Evolutionary conservation across 1,284 basidiomycete genomes (phyloP), one percentile per base, ranked within the genome.

Genomic region (Takashimella tepidaria): DNA sequence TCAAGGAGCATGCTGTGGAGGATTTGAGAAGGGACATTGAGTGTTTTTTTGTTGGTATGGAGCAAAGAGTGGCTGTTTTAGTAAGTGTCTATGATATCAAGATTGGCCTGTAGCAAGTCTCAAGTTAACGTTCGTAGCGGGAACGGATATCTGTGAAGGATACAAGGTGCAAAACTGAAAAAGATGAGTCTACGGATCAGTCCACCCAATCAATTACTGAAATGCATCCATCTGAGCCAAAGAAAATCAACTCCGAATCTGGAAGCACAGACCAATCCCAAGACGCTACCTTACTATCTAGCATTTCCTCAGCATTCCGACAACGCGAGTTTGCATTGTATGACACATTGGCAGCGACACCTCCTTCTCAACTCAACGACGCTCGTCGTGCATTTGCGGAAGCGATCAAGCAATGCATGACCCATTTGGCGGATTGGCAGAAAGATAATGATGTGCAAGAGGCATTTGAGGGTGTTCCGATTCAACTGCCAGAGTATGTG

Each of bases 371-470:
- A 19, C 64, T 88, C 53, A 88, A 88, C 64, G 81, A 87, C 54
- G 81, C 83, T 0, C 78, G 86, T 3, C 69, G 83, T 24, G 72
- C 79, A 19, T 86, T 88, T 64, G 52, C 79, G 3, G 76, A 77
- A 0, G 73, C 79, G 3, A 81, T 81, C 2, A 73, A 73, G 25
- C 81, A 80, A 0, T 79, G 81, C 3, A 76, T 78, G 44, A 79
- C 78, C 53, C 75, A 82, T 37, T 62, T 87, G 2, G 62, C 65
- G 1, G 84, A 81, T 0, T 86, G 85, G 84, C 79, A 85, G 72
- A 79, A 76, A 68, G 84, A 86, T 61, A 82, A 53, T 41, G 27
- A 26, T 3, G 4, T 42, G 1, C 49, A 47, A 21, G 31, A 86
- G 68, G 61, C 79, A 20, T 59, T 74, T 5, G 62, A 70, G 52